Evolutionary conservation across 2,329 filamentous ascomycete species (phyloP).

Genomic region (Colletotrichum caudatum): DNA sequence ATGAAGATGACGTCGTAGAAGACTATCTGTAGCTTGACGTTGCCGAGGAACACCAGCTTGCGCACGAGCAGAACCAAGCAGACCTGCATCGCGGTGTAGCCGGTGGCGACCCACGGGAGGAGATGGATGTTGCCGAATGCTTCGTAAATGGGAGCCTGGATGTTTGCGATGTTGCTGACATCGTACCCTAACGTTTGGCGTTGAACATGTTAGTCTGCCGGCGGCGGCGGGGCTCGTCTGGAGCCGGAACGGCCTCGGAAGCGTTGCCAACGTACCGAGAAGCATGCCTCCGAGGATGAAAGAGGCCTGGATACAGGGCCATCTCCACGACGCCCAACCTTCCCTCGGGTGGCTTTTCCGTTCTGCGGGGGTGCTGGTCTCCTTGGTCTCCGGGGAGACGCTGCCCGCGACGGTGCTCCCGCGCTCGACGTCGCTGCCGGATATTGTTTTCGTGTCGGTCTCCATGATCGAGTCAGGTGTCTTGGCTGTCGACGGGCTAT

Average conservation of each 20-base stretch:
- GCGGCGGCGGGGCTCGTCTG: neutral
- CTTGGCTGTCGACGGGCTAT: neutral
- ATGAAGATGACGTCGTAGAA: constrained; percentile 47
- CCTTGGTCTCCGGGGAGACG: constrained; percentile 7
- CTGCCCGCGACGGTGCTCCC: neutral
- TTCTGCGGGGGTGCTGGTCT: neutral
- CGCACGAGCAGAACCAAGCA: constrained; percentile 51
- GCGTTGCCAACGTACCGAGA: constrained; percentile 8
- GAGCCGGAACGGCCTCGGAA: neutral
- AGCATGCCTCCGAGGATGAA: constrained; percentile 28
- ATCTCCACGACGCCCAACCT: constrained; percentile 26
- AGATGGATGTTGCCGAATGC: constrained; percentile 56
- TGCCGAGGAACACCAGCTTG: constrained; percentile 50
- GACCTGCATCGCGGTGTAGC: constrained; percentile 51
- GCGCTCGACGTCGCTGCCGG: constrained; percentile 10
- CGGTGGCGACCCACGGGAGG: constrained; percentile 55
- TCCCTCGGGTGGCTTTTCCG: constrained; percentile 13
- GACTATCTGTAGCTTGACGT: constrained; percentile 49
- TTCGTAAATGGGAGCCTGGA: constrained; percentile 69
- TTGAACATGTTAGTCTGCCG: neutral
- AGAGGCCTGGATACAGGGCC: constrained; percentile 23
- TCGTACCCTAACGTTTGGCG: constrained; percentile 51
- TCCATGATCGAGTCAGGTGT: neutral
- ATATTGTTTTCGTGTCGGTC: neutral
- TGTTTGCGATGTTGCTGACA: constrained; percentile 62